Percentiles rank a stretch among this genome's conserved stretches.
Conservation (phyloP, 345 rosid species). For the Brassica carinata region DNA sequence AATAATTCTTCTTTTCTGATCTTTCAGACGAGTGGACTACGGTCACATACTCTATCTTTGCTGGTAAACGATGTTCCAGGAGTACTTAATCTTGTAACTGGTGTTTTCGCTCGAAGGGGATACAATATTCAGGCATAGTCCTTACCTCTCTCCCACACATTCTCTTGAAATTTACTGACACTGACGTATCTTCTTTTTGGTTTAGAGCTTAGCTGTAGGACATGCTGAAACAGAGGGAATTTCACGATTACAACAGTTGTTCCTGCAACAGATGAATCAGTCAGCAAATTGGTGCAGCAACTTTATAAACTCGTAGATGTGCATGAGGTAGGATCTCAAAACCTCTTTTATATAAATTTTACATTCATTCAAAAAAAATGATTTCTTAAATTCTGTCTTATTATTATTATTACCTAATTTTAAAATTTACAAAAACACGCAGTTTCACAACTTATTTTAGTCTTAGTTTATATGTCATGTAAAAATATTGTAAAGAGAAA, state of each 20-base stretch:
- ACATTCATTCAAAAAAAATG: background rate
- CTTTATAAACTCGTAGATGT: conserved; percentile 46
- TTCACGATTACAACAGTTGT: conserved; percentile 47
- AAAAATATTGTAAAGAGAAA: too few species aligned
- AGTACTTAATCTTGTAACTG: conserved; percentile 82
- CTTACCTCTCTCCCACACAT: conserved; percentile 20
- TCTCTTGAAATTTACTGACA: background rate
- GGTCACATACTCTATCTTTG: conserved; percentile 80
- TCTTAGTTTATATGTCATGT: too few species aligned
- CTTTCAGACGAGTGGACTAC: conserved; percentile 75
- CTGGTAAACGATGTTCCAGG: conserved; percentile 80
- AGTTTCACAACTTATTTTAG: too few species aligned
- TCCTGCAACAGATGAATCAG: conserved; percentile 49
- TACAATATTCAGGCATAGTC: conserved; percentile 80
- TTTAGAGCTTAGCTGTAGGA: conserved; percentile 47
- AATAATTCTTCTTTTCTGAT: conserved; percentile 15
- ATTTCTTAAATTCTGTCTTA: too few species aligned
- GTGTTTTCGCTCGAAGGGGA: conserved; percentile 82
- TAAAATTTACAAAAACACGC: too few species aligned
- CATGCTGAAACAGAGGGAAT: conserved; percentile 47
- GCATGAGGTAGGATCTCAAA: conserved; percentile 39
- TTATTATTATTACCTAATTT: too few species aligned
- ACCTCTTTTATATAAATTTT: background rate
- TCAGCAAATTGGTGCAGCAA: conserved; percentile 47
- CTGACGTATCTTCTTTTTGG: background rate